Conservation (phyloP, 495 filamentous ascomycete genomes). For the Aspergillus asperescens region DNA sequence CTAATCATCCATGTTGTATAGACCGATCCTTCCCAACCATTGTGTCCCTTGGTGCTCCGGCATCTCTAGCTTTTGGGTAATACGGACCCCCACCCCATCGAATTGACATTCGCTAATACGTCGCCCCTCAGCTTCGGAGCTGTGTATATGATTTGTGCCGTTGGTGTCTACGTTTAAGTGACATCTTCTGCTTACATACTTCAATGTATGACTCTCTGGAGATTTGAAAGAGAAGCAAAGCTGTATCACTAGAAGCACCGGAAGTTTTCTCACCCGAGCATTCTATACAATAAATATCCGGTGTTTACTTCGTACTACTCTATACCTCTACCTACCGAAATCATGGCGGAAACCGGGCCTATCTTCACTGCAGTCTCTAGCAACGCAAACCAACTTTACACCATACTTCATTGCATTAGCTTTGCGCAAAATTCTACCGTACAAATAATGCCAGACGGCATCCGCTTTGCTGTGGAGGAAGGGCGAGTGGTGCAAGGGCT, state of each 20-base stretch:
- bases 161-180: conserved; percentile 92
- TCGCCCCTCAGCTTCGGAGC: conserved; percentile 69
- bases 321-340: background rate
- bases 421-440: conserved; percentile 79
- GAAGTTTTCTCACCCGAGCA: conserved; percentile 24
- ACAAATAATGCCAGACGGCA: conserved; percentile 72
- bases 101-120: conserved; percentile 10
- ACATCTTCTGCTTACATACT: conserved; percentile 22
- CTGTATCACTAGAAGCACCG: conserved; percentile 37
- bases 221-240: conserved; percentile 24
- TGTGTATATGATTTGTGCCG: conserved; percentile 96
- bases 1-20: conserved; percentile 31
- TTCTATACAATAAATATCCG: conserved; percentile 17
- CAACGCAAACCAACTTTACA: conserved; percentile 80
- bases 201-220: conserved; percentile 39
- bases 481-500: conserved; percentile 80
- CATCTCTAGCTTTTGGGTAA: conserved; percentile 85
- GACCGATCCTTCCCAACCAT: conserved; percentile 82
- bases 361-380: conserved; percentile 80
- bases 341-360: conserved; percentile 35
- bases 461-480: conserved; percentile 84
- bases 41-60: conserved; percentile 75
- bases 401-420: conserved; percentile 81
- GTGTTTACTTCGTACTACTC: conserved; percentile 1
- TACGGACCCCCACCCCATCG: conserved; percentile 20